Conservation (phyloP, 768 basidiomycete species). For the Suillus plorans region DNA sequence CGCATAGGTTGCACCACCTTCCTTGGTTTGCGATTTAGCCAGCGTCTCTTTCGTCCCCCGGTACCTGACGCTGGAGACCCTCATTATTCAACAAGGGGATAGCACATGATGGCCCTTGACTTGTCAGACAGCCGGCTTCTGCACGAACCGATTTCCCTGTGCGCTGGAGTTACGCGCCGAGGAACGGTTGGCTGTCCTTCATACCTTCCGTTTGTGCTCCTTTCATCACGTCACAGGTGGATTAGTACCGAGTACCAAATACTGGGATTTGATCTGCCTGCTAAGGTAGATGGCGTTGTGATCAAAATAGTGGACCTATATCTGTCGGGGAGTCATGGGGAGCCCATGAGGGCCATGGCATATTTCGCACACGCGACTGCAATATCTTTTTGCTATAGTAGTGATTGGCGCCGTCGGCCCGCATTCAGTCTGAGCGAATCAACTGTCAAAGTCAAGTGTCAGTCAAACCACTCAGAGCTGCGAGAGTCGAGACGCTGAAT, state of each 20-base stretch:
- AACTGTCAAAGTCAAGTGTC: too few species aligned
- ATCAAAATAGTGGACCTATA: not conserved
- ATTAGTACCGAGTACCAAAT: too few species aligned
- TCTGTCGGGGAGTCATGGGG: not conserved
- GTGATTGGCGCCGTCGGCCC: too few species aligned
- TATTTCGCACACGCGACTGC: not conserved
- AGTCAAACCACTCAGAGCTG: too few species aligned
- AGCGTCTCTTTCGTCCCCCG: not conserved
- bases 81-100: not conserved
- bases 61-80: not conserved
- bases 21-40: not conserved
- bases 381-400: not conserved
- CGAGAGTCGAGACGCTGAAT: too few species aligned
- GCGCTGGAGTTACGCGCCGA: not conserved
- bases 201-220: not conserved
- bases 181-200: not conserved
- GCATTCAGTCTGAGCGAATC: too few species aligned
- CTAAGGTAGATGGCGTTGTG: not conserved
- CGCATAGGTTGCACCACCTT: not conserved
- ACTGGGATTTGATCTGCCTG: not conserved
- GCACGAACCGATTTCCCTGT: not conserved
- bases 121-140: not conserved
- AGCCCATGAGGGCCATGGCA: not conserved
- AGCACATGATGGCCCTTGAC: not conserved
- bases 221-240: not conserved